A percentile compares a stretch with the other conserved stretches of the same genome.
Conservation (phyloP, 1,139 yeast species). For the Suhomyces terraborum region DNA sequence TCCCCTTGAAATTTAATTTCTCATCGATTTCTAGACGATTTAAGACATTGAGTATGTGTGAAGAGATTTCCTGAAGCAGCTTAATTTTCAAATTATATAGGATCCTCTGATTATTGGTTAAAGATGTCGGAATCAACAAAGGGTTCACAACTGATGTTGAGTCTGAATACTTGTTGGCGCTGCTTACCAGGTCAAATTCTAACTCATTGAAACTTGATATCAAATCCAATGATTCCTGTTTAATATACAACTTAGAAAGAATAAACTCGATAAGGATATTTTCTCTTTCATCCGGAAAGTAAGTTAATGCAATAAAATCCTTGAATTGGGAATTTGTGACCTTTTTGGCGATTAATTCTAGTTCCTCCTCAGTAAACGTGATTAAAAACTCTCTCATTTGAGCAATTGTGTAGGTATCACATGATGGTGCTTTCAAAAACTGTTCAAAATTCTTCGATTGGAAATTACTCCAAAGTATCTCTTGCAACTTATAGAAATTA, state of each 20-base stretch:
- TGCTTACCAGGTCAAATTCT: neutral
- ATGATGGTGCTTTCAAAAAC: conserved; percentile 6
- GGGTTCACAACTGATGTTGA: neutral
- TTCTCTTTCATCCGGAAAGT: neutral
- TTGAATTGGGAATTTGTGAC: neutral
- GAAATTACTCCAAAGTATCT: conserved; percentile 4
- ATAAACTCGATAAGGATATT: neutral
- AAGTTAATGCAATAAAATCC: neutral
- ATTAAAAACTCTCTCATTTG: conserved; percentile 4
- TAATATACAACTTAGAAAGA: neutral
- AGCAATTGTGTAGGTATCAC: neutral
- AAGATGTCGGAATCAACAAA: neutral
- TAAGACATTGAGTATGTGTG: conserved; percentile 26
- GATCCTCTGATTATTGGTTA: neutral
- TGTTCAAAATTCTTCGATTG: conserved; percentile 2
- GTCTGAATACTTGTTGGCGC: conserved; percentile 1
- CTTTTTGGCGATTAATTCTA: neutral
- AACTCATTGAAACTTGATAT: neutral
- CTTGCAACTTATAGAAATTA: conserved; percentile 6
- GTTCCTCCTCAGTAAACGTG: conserved; percentile 1
- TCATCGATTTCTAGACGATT: conserved; percentile 23
- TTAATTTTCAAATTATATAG: neutral
- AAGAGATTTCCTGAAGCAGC: conserved; percentile 12
- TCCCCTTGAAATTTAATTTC: conserved; percentile 27
- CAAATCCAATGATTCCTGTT: neutral